phyloP scores from a whole-genome alignment of 495 filamentous ascomycete genomes.

The Penicillium manginii region DNA sequence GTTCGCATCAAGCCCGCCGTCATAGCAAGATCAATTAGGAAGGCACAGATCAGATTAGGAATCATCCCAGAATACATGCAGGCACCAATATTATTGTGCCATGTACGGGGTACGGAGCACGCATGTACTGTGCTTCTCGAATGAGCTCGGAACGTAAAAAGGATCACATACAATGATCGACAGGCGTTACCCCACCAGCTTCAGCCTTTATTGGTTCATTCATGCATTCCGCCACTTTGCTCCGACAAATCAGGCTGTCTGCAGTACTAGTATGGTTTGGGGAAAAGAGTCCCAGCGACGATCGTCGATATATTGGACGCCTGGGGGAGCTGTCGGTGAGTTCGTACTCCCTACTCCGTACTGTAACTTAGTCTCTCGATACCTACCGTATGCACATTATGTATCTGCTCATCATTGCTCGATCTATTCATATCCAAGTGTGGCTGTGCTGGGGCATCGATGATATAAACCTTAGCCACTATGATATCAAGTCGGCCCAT shows the following conservation, averaged over 20 bases:
- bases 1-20: no score
- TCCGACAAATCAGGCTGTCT: background rate
- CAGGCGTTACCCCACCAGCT: background rate
- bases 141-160: background rate
- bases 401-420: background rate
- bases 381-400: no score
- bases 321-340: no score
- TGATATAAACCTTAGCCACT: background rate
- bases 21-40: no score
- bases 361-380: background rate
- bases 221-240: background rate
- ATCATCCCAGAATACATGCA: background rate
- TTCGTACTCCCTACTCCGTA: no score
- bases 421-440: background rate
- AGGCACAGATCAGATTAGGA: background rate
- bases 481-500: slow-evolving; percentile 3
- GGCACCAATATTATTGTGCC: background rate
- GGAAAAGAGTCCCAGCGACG: background rate
- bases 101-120: background rate
- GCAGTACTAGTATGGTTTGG: background rate
- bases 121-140: background rate
- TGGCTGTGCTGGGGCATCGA: background rate
- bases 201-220: background rate
- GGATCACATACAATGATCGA: background rate
- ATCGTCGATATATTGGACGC: no score